phyloP scores from a whole-genome alignment of 2,329 filamentous ascomycete species.

The Hypoxylon rubiginosum region DNA sequence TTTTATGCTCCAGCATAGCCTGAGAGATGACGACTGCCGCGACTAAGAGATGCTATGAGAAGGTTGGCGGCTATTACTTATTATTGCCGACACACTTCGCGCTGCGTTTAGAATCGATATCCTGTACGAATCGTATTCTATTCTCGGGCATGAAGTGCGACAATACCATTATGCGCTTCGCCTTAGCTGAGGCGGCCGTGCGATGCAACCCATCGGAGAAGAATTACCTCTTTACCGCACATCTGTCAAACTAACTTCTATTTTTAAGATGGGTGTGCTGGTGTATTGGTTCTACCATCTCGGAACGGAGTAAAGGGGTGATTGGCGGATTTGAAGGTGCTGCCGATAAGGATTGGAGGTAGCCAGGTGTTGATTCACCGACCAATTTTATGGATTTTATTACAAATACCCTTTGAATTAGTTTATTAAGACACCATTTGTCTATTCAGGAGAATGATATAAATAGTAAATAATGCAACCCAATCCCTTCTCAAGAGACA shows the following conservation, averaged over 20 bases:
- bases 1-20: background rate
- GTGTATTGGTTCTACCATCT: background rate
- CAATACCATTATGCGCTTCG: background rate
- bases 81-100: background rate
- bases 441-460: background rate
- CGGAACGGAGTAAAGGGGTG: background rate
- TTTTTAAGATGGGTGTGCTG: background rate
- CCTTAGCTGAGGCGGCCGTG: background rate
- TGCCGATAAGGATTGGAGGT: background rate
- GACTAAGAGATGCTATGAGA: background rate
- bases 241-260: background rate
- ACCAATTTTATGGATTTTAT: background rate
- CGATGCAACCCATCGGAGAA: background rate
- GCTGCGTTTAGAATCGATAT: background rate
- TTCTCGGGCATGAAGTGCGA: background rate
- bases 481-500: background rate
- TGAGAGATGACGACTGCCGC: background rate
- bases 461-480: slow-evolving; percentile 1
- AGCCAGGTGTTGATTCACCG: background rate
- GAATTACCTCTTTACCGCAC: background rate
- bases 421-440: background rate
- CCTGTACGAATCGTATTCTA: background rate
- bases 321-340: background rate
- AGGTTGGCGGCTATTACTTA: background rate
- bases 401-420: background rate